Base-by-base conservation (phyloP, 192 early-diverging fungal species). In the Phycomyces blakesleeanus region DNA sequence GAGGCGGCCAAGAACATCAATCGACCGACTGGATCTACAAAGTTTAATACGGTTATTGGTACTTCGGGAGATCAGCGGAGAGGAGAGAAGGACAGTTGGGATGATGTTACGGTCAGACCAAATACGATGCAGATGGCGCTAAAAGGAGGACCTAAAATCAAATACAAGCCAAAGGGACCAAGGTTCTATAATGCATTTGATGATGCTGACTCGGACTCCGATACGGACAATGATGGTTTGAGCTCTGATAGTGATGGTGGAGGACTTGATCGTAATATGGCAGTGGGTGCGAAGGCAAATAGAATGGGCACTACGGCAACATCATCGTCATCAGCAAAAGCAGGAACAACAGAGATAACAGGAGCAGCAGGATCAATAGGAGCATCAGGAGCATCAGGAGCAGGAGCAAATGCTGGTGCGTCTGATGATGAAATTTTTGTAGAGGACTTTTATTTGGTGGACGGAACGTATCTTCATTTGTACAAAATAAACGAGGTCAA, bases 61-160 rank as follows among this genome's bases (percentile, higher is more conserved):
- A 47, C 2, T 47, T n/a, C 44, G 1, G 15, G 15, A 47, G 44
- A 47, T 12, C 44, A 47, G 11, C 11, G 44, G 44, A 47, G 15
- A 47, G 44, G 18, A 3, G 44, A 47, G 11, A 47, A 47, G 38
- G 37, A 53, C 18, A 39, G 53, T 5, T 63, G 61, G 61, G 51
- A 54, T 3, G 24, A 34, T 3, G 10, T 40, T n/a, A 38, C 51
- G 15, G 51, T 52, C 10, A 27, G 61, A 12, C 61, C 61, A 14
- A 21, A 53, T n/a, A 26, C 22, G 3, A 63, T 63, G 61, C 61
- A 54, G 16, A 63, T 63, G 51, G 29, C 51, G 14, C 20, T 63
- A 37, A 63, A 54, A 47, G 44, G 44, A 2, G 44, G 44, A 3
- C 44, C 16, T 22, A 40, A 5, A 39, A 38, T 12, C 51, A 49